Base-by-base conservation (phyloP, 2,329 filamentous ascomycete species). In the Coleophoma cylindrospora region DNA sequence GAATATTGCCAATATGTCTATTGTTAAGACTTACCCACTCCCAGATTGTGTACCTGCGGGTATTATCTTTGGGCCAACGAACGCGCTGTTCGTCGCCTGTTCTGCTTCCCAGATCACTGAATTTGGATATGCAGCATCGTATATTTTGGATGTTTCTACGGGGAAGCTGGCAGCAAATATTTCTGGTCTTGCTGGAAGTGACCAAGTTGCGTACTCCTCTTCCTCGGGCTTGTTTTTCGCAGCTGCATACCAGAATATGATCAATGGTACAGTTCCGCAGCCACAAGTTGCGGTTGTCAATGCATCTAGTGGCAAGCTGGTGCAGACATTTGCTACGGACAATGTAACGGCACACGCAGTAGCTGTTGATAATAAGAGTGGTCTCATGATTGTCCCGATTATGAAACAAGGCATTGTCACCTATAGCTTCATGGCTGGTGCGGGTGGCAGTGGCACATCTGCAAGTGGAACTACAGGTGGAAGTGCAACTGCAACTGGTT, bases 331-430 rank as follows among this genome's bases (percentile, higher is more conserved):
- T 32, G 21, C 7, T 34, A 53, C 49, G 7, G 49, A 53, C 41
- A 51, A 53, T 40, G 49, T 53, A 33, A 53, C 49, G 10, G 49
- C 49, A 6, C 51, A 53, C 40, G 21, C 51, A 6, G 51, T 53
- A 8, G 44, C 51, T 13, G 48, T 53, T 22, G 49, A 53, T 34
- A 17, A 37, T 27, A 41, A 40, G 38, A 51, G 36, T n/a, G 32
- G 33, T 27, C 38, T 17, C n/a, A 33, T 53, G 51, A 22, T 51
- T 15, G 41, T 51, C 6, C 51, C 51, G 21, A 15, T 53, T 12
- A 14, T n/a, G 40, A 27, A 19, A n/a, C 27, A 45, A 34, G 51
- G 51, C 12, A 53, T 53, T 36, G 22, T 21, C 13, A 41, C 51
- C 22, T 53, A 48, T 38, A 19, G 19, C 19, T 19, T 19, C 19